A percentile compares a stretch with the other conserved stretches of the same genome.
phyloP scores from a whole-genome alignment of 768 basidiomycete species.

The Macrolepiota dolichaula region DNA sequence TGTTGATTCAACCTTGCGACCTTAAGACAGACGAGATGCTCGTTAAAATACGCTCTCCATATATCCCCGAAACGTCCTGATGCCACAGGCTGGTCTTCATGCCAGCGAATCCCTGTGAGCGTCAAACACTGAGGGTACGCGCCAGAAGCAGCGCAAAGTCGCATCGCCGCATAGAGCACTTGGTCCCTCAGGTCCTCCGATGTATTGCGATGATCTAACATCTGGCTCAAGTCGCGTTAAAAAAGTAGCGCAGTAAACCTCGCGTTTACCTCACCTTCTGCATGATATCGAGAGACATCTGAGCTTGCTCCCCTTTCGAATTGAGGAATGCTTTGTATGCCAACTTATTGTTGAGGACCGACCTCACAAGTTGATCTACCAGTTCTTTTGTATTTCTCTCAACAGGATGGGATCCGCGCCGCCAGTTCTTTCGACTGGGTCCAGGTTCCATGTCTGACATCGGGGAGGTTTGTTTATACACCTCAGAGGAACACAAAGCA shows the following conservation, averaged over 20 bases:
- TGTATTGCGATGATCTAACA: not conserved
- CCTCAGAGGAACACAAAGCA: too few relatives aligned
- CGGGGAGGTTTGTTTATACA: too few relatives aligned
- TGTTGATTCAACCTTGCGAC: not conserved
- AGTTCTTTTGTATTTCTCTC: too few relatives aligned
- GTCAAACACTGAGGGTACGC: not conserved
- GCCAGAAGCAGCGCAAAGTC: not conserved
- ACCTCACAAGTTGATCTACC: too few relatives aligned
- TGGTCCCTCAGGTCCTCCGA: not conserved
- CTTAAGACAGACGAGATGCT: not conserved
- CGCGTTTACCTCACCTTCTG: not conserved
- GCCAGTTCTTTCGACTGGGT: too few relatives aligned
- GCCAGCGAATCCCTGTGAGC: not conserved
- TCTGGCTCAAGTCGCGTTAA: not conserved
- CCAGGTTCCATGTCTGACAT: too few relatives aligned
- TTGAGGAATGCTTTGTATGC: not conserved
- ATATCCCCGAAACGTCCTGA: not conserved
- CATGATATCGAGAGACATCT: not conserved
- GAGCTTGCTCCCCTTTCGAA: not conserved
- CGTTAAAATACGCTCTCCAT: not conserved
- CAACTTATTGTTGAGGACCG: too few relatives aligned
- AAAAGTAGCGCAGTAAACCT: not conserved
- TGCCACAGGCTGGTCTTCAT: not conserved
- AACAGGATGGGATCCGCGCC: too few relatives aligned
- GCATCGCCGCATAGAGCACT: not conserved